phyloP scores from a whole-genome alignment of 2,329 filamentous ascomycete species.

The Thielaviopsis euricoi region DNA sequence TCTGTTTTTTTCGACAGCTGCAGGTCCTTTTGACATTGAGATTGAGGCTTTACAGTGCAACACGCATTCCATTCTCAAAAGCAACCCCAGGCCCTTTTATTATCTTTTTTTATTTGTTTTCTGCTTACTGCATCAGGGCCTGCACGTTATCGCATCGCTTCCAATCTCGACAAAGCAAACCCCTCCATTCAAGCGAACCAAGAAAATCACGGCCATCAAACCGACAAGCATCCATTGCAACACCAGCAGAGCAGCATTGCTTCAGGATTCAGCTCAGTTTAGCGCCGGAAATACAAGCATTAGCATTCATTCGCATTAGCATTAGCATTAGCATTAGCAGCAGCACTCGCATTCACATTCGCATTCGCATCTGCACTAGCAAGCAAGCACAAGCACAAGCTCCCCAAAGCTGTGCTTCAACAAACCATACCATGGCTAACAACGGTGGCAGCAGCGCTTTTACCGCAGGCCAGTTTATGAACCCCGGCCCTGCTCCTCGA shows the following conservation, averaged over 20 bases:
- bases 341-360: not conserved
- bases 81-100: not conserved
- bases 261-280: too few species aligned
- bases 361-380: not conserved
- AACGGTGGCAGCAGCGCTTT: slow-evolving; percentile 7
- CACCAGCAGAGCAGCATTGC: too few species aligned
- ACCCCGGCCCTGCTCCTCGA: slow-evolving; percentile 83
- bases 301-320: not conserved
- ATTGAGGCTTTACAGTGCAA: not conserved
- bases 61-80: not conserved
- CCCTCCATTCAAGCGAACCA: not conserved
- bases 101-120: not conserved
- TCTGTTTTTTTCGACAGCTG: not conserved
- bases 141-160: not conserved
- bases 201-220: not conserved
- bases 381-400: too few species aligned
- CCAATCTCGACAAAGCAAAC: slow-evolving; percentile 1
- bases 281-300: too few species aligned
- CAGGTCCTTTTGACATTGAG: not conserved
- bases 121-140: too few species aligned
- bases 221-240: too few species aligned
- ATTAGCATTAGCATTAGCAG: not conserved
- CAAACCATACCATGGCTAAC: slow-evolving; percentile 10
- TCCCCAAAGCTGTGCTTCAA: not conserved
- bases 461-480: slow-evolving; percentile 66